Conservation (phyloP, 106 monocot genomes). For the Dendrobium huoshanense region DNA sequence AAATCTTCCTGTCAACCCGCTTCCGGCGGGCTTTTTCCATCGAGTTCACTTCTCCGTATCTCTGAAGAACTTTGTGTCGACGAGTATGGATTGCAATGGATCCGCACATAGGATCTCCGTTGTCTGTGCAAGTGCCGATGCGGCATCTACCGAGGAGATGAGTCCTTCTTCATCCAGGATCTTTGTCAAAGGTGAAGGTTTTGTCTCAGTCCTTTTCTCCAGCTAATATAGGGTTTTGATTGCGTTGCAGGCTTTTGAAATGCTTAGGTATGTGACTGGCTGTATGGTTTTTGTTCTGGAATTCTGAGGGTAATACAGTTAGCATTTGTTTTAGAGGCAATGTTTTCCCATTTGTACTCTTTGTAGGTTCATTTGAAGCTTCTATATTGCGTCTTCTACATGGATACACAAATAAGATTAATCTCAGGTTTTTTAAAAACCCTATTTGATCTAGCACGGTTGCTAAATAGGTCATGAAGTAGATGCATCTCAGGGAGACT, state of each 20-base stretch:
- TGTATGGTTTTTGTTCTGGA: too few relatives aligned
- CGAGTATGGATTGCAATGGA: neutral
- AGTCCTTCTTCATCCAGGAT: neutral
- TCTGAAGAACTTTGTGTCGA: neutral
- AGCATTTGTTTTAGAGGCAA: neutral
- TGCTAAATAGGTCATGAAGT: too few relatives aligned
- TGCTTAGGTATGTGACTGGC: neutral
- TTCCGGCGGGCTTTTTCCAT: neutral
- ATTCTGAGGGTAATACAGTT: too few relatives aligned
- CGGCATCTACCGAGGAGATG: neutral
- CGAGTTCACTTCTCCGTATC: neutral
- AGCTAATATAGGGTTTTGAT: neutral
- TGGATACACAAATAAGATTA: neutral
- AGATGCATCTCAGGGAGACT: too few relatives aligned
- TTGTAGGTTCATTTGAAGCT: too few relatives aligned
- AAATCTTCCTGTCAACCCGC: neutral
- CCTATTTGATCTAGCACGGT: too few relatives aligned
- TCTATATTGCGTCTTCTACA: neutral
- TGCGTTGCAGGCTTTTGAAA: neutral
- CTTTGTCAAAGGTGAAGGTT: constrained; percentile 2
- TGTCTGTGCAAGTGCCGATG: neutral
- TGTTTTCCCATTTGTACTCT: neutral
- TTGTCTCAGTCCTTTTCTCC: neutral
- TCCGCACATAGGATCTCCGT: neutral
- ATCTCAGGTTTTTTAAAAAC: neutral